Base-by-base conservation (phyloP, 192 early-diverging fungal species). In the Entomortierella lignicola region DNA sequence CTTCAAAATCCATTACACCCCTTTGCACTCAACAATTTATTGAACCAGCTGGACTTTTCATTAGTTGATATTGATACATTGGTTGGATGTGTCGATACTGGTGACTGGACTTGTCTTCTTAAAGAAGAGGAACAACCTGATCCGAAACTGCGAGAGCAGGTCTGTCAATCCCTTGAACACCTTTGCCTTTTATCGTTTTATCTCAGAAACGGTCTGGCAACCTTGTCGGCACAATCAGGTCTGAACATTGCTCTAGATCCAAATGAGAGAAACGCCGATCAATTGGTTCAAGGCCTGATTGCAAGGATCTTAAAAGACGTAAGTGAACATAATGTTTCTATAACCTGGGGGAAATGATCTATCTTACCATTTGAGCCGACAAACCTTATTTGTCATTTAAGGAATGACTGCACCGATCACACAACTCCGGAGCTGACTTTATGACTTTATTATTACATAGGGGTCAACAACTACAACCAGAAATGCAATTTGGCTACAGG, bases 1-100 rank as follows among this genome's bases (percentile, higher is more conserved):
- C 72, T 77, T 12, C 72, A 77, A 30, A 77, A 68, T 56, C 72
- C 72, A 11, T 57, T 77, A 4, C 72, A 77, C 29, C 65, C 72
- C 2, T 67, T 67, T 29, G 23, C 66, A 0, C 60, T 77, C 32
- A 63, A 66, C 47, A 34, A 51, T 30, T 32, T 77, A 23, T 64
- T 77, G 26, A 67, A 77, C 20, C 41, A 50, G 1, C 4, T 77
- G 20, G 65, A 77, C 34, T 50, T 77, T 48, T 21, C 64, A 8
- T 51, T 77, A 4, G 20, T 77, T 41, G 72, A 77, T 23, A 54
- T 63, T 26, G 72, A 77, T 32, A 77, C 65, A 23, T 47, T 77
- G 12, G 30, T 77, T 26, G 72, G 72, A 26, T 77, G 72, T 43
- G 72, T 68, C 18, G 72, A 77, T 37, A 68, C 72, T 1, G 72